These are phyloP conservation scores for Claviceps spartinae DNA, from an alignment of 2,329 filamentous ascomycete species.

Conservation along the genomic window DNA sequence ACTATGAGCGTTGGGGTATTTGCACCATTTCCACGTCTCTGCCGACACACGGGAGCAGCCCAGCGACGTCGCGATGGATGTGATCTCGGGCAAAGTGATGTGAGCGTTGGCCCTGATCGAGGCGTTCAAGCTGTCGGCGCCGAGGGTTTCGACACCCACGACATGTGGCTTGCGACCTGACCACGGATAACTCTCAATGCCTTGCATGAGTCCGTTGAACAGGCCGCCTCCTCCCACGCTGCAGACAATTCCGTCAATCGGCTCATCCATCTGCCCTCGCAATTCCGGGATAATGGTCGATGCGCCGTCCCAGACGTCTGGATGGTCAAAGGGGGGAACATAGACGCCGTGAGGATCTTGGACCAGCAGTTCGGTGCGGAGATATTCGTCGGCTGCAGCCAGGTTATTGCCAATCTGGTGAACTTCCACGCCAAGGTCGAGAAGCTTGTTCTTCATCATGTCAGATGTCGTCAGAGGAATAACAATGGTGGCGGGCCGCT, in stretches of 20 bases:
- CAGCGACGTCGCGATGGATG: conserved; percentile 60
- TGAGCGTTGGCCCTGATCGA: conserved; percentile 42
- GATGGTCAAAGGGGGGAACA: conserved; percentile 57
- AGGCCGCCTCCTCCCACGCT: conserved; percentile 71
- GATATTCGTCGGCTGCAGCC: conserved; percentile 53
- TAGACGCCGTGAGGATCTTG: conserved; percentile 44
- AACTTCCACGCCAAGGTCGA: conserved; percentile 54
- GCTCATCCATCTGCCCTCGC: conserved; percentile 25
- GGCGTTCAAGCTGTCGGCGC: conserved; percentile 56
- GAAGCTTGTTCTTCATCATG: conserved; percentile 59
- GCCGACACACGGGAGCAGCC: conserved; percentile 60
- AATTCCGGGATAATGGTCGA: conserved; percentile 42
- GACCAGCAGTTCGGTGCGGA: conserved; percentile 44
- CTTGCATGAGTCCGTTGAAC: conserved; percentile 61
- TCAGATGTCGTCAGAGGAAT: conserved; percentile 52
- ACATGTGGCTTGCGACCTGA: conserved; percentile 31
- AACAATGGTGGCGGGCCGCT: conserved; percentile 58
- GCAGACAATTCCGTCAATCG: conserved; percentile 59
- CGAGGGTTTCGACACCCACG: conserved; percentile 62
- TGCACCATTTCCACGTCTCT: conserved; percentile 52
- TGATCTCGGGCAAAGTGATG: conserved; percentile 56
- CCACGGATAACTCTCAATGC: conserved; percentile 38
- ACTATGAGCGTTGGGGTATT: conserved; percentile 25
- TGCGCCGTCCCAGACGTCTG: conserved; percentile 53
- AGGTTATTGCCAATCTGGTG: conserved; percentile 55